phyloP scores from a whole-genome alignment of 192 early-diverging fungal species.

The Coemansia aciculifera region DNA sequence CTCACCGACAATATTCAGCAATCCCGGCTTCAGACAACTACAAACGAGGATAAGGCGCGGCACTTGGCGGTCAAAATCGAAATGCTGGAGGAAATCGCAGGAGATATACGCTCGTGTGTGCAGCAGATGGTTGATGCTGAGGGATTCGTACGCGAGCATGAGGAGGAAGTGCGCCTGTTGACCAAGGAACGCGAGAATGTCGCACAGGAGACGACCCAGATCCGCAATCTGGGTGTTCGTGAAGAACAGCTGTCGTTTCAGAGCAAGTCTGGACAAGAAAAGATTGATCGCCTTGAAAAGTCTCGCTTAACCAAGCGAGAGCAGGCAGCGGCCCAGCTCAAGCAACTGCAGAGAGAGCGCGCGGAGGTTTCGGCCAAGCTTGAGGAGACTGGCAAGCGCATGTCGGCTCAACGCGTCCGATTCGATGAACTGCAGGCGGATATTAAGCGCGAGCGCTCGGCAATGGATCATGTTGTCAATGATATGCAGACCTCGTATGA shows the following conservation, averaged over 20 bases:
- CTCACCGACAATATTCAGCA: conserved; percentile 54
- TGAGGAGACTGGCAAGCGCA: conserved; percentile 30
- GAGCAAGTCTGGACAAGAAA: conserved; percentile 44
- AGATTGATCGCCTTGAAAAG: conserved; percentile 49
- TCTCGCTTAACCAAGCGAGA: conserved; percentile 39
- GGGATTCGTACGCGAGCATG: conserved; percentile 52
- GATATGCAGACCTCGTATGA: conserved; percentile 47
- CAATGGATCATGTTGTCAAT: conserved; percentile 34
- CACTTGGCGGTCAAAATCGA: conserved; percentile 60
- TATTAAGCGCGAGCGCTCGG: conserved; percentile 32
- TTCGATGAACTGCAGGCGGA: conserved; percentile 36
- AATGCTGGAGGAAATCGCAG: conserved; percentile 56
- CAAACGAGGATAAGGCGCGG: conserved; percentile 57
- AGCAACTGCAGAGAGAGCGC: conserved; percentile 41
- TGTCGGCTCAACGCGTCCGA: conserved; percentile 32
- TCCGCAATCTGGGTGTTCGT: conserved; percentile 39
- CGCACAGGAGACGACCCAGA: conserved; percentile 18
- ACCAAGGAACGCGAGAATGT: conserved; percentile 22
- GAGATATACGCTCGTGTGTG: conserved; percentile 59
- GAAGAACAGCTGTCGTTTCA: conserved; percentile 51
- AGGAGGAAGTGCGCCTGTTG: conserved; percentile 49
- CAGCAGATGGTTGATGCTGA: conserved; percentile 70
- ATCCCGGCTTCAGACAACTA: conserved; percentile 51
- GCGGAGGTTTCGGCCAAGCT: conserved; percentile 27
- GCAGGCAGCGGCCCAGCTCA: conserved; percentile 16